Evolutionary conservation across 1,284 basidiomycete genomes (phyloP), one percentile per base, ranked within the genome.

Genomic region (Trametes versicolor): DNA sequence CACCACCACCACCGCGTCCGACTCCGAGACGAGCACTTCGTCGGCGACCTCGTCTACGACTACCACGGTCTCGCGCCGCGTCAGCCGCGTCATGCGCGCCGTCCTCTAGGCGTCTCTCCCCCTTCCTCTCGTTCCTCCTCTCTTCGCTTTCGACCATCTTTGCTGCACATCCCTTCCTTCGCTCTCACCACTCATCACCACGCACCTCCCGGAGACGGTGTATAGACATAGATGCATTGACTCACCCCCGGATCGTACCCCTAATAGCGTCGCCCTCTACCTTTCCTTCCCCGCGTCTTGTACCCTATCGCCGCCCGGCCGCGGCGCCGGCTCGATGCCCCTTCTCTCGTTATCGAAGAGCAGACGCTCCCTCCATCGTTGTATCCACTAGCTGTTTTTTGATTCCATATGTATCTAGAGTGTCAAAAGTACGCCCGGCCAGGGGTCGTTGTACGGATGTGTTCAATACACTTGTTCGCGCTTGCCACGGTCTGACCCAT

Each of bases 61-160:
- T 23, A 39, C 61, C 9, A 17, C 17, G 17, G 48, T 51, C 52
- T 39, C 58, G 7, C 58, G 53, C 32, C 37, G 48, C 47, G 36
- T 39, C 37, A 64, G 63, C 58, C 63, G 63, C 37, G 58, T 64
- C 53, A 64, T 64, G 63, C 52, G 29, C 39, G 48, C 58, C 29
- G 51, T 64, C 52, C 23, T 56, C 39, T 60, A 37, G 56, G 41
- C n/a, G 52, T 10, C 43, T 37, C 39, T n/a, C 19, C 2, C 45
- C 9, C 23, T 23, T 43, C 25, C 41, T 21, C 56, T 21, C 21
- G 47, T 29, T 4, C 47, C 29, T 15, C 45, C 25, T 48, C 2
- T 15, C 21, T 25, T 15, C 25, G 45, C 45, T 48, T 25, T 48
- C 45, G 45, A 27, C 45, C 23, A 9, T 21, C 45, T 4, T 43